These are phyloP conservation scores for Uncinocarpus reesii DNA, from an alignment of 2,329 filamentous ascomycete species.

Conservation along the genomic window DNA sequence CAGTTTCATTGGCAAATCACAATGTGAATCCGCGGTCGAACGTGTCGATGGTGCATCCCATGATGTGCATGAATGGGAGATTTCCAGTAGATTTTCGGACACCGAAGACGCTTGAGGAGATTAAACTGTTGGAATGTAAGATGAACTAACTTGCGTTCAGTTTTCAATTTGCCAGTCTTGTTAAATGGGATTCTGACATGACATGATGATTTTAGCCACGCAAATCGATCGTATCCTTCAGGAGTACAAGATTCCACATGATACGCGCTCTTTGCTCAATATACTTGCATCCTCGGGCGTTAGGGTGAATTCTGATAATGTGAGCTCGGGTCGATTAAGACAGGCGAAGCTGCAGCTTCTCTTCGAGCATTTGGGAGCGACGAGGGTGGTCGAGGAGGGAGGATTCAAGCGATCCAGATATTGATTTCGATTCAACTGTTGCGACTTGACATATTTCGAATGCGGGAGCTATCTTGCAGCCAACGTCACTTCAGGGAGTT, in stretches of 20 bases:
- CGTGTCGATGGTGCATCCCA: conserved; percentile 20
- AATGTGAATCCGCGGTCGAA: conserved; percentile 17
- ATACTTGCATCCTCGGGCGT: conserved; percentile 7
- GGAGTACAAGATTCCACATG: conserved; percentile 20
- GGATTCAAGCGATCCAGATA: conserved; percentile 7
- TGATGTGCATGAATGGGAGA: conserved; percentile 20
- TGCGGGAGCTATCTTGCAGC: no score
- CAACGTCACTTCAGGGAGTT: background rate
- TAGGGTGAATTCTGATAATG: conserved; percentile 7
- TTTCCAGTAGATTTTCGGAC: conserved; percentile 20
- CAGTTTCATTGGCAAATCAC: conserved; percentile 19
- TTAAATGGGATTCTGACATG: background rate
- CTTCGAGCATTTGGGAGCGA: conserved; percentile 20
- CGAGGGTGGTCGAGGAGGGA: conserved; percentile 18
- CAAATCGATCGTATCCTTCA: conserved; percentile 23
- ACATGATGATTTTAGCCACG: conserved; percentile 11
- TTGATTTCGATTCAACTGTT: background rate
- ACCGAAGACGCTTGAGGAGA: conserved; percentile 19
- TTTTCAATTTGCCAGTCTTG: background rate
- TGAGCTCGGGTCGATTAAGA: conserved; percentile 15
- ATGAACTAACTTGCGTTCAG: background rate
- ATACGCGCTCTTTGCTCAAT: conserved; percentile 15
- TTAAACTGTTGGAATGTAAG: conserved; percentile 21
- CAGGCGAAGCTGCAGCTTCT: conserved; percentile 19
- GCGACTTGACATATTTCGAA: no score